A percentile compares a stretch with the other conserved stretches of the same genome.
These are phyloP conservation scores for Kuraishia ogatae DNA, from an alignment of 805 yeast species.

Conservation along the genomic window DNA sequence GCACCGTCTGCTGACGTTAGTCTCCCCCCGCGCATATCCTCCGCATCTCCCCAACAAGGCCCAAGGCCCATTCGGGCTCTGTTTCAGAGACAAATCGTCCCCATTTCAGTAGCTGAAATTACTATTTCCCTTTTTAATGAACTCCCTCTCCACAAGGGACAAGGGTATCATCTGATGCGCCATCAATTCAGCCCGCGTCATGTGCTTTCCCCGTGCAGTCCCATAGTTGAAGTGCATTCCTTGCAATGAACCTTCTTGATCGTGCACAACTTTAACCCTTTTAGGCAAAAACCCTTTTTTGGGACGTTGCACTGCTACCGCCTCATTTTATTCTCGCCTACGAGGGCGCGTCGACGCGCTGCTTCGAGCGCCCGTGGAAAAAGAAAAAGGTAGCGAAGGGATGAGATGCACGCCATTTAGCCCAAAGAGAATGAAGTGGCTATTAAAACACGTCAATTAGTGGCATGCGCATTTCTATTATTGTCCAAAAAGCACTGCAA, in stretches of 20 bases:
- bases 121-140: too few species aligned
- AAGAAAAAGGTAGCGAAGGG: not conserved
- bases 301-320: not conserved
- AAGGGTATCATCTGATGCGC: not conserved
- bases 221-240: not conserved
- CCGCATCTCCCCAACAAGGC: not conserved
- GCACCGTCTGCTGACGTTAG: too few species aligned
- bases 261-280: not conserved
- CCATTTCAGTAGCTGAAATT: not conserved
- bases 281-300: not conserved
- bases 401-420: not conserved
- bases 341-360: not conserved
- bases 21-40: not conserved
- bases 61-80: too few species aligned
- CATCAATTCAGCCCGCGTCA: not conserved
- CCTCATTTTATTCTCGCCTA: not conserved
- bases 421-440: not conserved
- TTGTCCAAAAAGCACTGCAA: not conserved
- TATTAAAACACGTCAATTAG: not conserved
- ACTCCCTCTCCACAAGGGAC: not conserved
- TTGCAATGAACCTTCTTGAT: not conserved
- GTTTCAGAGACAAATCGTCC: not conserved
- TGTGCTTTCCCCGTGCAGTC: not conserved
- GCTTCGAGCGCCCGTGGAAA: not conserved
- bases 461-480: not conserved